phyloP scores from a whole-genome alignment of 2,329 filamentous ascomycete species.

The Xylaria sp. region DNA sequence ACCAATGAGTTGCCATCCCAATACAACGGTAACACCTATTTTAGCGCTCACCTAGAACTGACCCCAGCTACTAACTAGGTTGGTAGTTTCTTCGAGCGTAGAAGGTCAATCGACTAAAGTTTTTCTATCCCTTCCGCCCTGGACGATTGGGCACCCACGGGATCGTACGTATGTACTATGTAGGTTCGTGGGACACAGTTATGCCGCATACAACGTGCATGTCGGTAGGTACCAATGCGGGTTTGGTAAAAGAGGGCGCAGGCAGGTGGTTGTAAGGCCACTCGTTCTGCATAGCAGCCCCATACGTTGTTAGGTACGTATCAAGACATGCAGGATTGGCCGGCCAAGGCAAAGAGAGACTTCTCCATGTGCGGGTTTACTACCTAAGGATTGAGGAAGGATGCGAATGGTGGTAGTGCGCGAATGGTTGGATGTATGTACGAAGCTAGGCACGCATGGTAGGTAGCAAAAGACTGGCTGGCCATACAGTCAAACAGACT shows the following conservation, averaged over 20 bases:
- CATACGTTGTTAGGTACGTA: conserved; percentile 18
- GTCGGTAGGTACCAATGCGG: conserved; percentile 27
- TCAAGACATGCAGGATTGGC: conserved; percentile 27
- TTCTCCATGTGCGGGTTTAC: conserved; percentile 26
- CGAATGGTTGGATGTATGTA: too few species aligned
- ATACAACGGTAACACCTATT: conserved; percentile 18
- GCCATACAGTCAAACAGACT: neutral
- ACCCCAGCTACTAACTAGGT: conserved; percentile 12
- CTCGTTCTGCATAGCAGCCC: conserved; percentile 7
- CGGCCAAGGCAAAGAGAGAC: conserved; percentile 16
- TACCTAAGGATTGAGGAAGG: conserved; percentile 21
- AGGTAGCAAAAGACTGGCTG: conserved; percentile 2
- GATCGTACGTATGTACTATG: conserved; percentile 21
- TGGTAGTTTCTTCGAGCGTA: conserved; percentile 10
- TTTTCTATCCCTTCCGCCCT: conserved; percentile 15
- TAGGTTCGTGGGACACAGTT: conserved; percentile 36
- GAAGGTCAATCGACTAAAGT: conserved; percentile 13
- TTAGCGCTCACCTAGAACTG: conserved; percentile 16
- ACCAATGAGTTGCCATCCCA: conserved; percentile 29
- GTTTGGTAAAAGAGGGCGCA: conserved; percentile 8
- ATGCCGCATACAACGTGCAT: conserved; percentile 37
- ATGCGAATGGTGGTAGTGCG: conserved; percentile 24
- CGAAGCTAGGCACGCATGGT: too few species aligned
- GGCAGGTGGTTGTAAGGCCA: conserved; percentile 7
- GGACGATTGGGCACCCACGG: conserved; percentile 34